Percentiles rank a stretch among this genome's conserved stretches.
Conservation (phyloP, 2,329 filamentous ascomycete species). For the Fusarium buharicum region DNA sequence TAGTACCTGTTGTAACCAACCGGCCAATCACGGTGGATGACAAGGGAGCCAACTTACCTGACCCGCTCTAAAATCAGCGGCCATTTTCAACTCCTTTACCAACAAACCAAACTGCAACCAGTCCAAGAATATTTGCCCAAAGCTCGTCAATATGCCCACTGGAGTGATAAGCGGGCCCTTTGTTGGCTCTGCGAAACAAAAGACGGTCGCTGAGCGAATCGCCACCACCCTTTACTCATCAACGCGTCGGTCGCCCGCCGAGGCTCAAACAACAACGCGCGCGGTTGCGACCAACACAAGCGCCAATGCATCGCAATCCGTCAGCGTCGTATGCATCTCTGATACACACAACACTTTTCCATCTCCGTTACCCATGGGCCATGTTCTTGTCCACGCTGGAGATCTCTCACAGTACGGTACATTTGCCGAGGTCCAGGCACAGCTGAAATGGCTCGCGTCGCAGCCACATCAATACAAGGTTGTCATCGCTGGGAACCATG, state of each 20-base stretch:
- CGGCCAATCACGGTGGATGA: no score
- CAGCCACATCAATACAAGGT: slow-evolving; percentile 66
- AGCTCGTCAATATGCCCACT: not conserved
- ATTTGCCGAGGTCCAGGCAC: slow-evolving; percentile 51
- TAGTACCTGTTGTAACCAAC: no score
- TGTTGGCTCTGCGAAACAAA: not conserved
- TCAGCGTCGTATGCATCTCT: slow-evolving; percentile 69
- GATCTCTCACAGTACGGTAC: slow-evolving; percentile 65
- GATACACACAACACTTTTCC: slow-evolving; percentile 73
- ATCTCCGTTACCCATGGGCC: slow-evolving; percentile 68
- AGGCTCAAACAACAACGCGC: not conserved
- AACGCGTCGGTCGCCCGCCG: not conserved
- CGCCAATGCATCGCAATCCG: not conserved
- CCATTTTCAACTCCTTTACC: no score
- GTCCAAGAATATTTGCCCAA: no score
- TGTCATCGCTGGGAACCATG: slow-evolving; percentile 74
- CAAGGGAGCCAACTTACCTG: no score
- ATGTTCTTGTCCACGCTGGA: slow-evolving; percentile 75
- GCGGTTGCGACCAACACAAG: not conserved
- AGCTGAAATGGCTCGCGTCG: slow-evolving; percentile 49
- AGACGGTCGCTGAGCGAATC: not conserved
- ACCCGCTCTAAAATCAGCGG: no score
- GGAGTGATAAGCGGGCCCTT: not conserved
- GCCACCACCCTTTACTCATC: not conserved
- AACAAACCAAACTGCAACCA: no score